Percentiles rank a stretch among this genome's conserved stretches.
Evolutionary conservation across 345 rosid genomes (phyloP).

Genomic region (Eucalyptus pumila): DNA sequence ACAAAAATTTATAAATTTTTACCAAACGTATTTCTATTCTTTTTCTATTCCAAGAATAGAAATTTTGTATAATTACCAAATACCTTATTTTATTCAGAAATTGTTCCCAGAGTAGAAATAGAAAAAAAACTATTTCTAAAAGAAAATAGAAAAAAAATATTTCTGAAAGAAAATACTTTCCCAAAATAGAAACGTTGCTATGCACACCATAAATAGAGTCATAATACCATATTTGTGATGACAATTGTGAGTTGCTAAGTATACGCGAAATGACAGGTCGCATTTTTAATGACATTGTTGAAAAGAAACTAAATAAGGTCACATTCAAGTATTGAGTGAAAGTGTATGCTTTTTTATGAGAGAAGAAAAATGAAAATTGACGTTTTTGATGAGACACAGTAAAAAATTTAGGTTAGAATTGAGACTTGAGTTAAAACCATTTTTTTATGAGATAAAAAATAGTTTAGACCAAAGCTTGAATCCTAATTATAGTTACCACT

Average conservation of each 20-base stretch:
- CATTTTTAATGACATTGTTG: background rate
- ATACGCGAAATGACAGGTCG: background rate
- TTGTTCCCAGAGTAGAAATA: no score
- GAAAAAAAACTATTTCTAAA: no score
- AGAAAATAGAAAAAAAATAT: no score
- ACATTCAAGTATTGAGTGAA: background rate
- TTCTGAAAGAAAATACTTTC: no score
- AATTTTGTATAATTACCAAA: no score
- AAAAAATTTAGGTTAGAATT: background rate
- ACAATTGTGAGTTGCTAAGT: background rate
- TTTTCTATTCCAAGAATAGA: no score
- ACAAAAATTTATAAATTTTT: no score
- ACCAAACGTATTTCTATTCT: no score
- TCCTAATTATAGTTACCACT: background rate
- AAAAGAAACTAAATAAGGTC: background rate
- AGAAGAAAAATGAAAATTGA: background rate
- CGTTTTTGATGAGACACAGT: accelerated
- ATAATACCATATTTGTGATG: background rate
- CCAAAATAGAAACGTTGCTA: accelerated
- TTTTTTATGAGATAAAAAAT: background rate
- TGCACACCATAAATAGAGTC: no score
- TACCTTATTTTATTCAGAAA: no score
- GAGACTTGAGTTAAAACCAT: background rate
- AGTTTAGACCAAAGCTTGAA: background rate
- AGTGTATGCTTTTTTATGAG: background rate